These are phyloP conservation scores for Blumeria hordei DNA, from an alignment of 2,329 filamentous ascomycete genomes.

Conservation along the genomic window DNA sequence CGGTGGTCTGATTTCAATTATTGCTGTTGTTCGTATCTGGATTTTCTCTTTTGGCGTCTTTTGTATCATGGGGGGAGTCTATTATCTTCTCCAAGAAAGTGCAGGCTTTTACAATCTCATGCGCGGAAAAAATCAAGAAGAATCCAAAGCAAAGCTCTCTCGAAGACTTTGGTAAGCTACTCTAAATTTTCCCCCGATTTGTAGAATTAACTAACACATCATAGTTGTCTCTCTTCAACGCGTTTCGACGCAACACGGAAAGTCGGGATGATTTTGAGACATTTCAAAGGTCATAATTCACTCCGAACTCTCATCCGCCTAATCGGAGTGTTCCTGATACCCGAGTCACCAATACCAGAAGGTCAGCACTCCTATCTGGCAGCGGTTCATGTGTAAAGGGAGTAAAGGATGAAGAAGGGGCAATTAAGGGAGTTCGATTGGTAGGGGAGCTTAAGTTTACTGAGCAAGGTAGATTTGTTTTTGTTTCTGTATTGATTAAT, in stretches of 20 bases:
- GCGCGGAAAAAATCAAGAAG: constrained; percentile 67
- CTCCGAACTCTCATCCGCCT: too few species aligned
- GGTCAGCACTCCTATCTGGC: too few species aligned
- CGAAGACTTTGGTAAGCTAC: constrained; percentile 64
- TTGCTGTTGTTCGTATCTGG: constrained; percentile 73
- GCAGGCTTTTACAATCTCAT: constrained; percentile 74
- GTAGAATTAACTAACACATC: constrained; percentile 22
- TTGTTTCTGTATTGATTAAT: too few species aligned
- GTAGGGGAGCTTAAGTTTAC: too few species aligned
- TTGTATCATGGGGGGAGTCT: constrained; percentile 49
- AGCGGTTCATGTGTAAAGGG: too few species aligned
- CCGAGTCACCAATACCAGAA: too few species aligned
- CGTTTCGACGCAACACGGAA: constrained; percentile 79
- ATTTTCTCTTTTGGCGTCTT: constrained; percentile 80
- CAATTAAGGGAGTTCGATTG: too few species aligned
- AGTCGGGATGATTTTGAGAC: constrained; percentile 34
- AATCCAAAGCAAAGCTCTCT: constrained; percentile 62
- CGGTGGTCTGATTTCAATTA: constrained; percentile 44
- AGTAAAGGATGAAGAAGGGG: too few species aligned
- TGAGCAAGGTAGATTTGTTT: too few species aligned
- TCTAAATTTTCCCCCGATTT: constrained; percentile 1
- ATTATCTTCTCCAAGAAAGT: constrained; percentile 65
- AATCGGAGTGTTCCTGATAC: too few species aligned
- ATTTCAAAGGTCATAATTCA: too few species aligned
- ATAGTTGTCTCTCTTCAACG: constrained; percentile 70